Conservation (phyloP, 257 asterid genomes). For the Verbena officinalis region DNA sequence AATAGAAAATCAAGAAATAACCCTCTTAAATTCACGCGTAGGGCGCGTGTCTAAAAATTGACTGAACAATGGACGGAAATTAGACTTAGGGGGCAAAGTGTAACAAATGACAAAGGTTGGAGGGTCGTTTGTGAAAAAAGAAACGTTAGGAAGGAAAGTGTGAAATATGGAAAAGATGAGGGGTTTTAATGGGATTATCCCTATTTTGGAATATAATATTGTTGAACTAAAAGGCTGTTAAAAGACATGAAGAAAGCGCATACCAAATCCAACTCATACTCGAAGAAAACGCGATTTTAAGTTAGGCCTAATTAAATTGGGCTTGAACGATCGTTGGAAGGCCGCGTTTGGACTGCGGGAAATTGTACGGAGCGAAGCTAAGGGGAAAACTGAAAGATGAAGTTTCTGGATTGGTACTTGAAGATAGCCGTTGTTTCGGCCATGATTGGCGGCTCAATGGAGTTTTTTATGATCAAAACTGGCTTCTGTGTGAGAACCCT, state of each 20-base stretch:
- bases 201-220: too few species aligned
- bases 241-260: background rate
- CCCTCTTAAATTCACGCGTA: too few species aligned
- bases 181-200: too few species aligned
- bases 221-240: too few species aligned
- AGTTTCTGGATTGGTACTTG: slow-evolving; percentile 84
- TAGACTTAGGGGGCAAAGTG: too few species aligned
- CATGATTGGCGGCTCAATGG: slow-evolving; percentile 88
- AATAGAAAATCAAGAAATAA: too few species aligned
- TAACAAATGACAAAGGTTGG: too few species aligned
- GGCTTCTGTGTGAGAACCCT: slow-evolving; percentile 84
- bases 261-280: background rate
- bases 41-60: too few species aligned
- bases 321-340: background rate
- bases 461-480: slow-evolving; percentile 92
- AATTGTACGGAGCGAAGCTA: background rate
- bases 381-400: slow-evolving; percentile 43
- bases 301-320: background rate
- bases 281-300: background rate
- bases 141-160: too few species aligned
- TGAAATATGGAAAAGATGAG: too few species aligned
- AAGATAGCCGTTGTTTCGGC: slow-evolving; percentile 72
- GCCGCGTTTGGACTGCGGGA: slow-evolving; percentile 15
- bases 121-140: too few species aligned
- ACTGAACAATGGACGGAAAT: too few species aligned